These are phyloP conservation scores for Fonsecaea multimorphosa DNA, from an alignment of 2,329 filamentous ascomycete genomes.

Conservation along the genomic window DNA sequence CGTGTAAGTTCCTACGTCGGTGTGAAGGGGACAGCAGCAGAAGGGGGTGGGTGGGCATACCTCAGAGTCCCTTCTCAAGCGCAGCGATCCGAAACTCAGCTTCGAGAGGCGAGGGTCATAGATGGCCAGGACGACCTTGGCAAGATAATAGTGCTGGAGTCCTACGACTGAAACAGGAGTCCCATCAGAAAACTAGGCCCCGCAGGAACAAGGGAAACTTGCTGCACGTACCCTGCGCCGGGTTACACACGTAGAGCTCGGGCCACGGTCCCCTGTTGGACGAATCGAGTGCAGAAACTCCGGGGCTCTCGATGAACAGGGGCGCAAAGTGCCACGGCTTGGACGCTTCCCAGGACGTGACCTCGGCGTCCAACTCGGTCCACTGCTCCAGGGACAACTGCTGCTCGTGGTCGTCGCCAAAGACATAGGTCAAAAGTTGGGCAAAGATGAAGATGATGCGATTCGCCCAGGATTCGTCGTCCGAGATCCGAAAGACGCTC, in stretches of 20 bases:
- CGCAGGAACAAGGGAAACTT: background rate
- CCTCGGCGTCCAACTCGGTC: conserved; percentile 26
- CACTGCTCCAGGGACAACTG: conserved; percentile 23
- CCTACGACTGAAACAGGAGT: conserved; percentile 20
- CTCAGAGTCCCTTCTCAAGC: conserved; percentile 25
- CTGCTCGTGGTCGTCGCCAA: conserved; percentile 12
- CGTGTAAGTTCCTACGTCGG: background rate
- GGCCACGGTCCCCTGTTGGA: conserved; percentile 24
- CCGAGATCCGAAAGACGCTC: conserved; percentile 46
- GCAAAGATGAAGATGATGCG: conserved; percentile 50
- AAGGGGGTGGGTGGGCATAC: background rate
- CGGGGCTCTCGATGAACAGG: conserved; percentile 18
- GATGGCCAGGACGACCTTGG: conserved; percentile 50
- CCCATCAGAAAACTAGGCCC: background rate
- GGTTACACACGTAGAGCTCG: conserved; percentile 27
- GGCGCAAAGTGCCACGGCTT: conserved; percentile 36
- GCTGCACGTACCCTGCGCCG: conserved; percentile 24
- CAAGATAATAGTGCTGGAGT: conserved; percentile 54
- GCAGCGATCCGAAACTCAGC: conserved; percentile 26
- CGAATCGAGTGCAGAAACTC: background rate
- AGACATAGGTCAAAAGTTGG: conserved; percentile 43
- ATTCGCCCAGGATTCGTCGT: conserved; percentile 50
- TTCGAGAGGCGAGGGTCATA: conserved; percentile 51
- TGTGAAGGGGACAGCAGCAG: background rate
- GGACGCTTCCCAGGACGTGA: conserved; percentile 19